A percentile compares a stretch with the other conserved stretches of the same genome.
phyloP scores from a whole-genome alignment of 441 rosid species.

The Brassica balearica region DNA sequence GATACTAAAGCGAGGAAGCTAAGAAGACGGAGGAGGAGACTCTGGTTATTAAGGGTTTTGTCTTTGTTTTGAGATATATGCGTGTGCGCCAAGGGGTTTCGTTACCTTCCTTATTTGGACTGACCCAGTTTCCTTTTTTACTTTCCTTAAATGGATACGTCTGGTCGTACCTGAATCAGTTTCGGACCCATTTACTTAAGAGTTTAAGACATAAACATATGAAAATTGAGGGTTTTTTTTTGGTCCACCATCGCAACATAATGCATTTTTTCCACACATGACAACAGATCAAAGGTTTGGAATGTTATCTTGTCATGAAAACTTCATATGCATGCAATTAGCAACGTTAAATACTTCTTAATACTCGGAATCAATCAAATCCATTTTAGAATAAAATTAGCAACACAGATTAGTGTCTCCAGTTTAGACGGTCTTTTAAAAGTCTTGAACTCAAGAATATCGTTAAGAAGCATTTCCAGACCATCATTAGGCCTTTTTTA shows the following conservation, averaged over 20 bases:
- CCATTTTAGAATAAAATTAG: background rate
- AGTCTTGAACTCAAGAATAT: background rate
- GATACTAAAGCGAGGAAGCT: background rate
- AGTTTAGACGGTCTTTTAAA: no score
- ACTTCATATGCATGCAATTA: background rate
- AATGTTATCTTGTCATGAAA: background rate
- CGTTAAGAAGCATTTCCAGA: slow-evolving; percentile 1
- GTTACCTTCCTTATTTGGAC: background rate
- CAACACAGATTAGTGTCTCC: background rate
- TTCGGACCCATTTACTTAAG: background rate
- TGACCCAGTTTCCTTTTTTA: background rate
- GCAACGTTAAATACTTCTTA: background rate
- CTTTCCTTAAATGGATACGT: background rate
- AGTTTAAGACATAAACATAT: background rate
- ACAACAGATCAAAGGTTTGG: background rate
- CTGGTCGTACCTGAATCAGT: background rate
- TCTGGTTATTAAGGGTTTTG: slow-evolving; percentile 2
- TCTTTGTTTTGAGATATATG: background rate
- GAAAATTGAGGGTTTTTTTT: background rate
- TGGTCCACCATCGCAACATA: background rate
- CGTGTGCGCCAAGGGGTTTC: slow-evolving; percentile 26
- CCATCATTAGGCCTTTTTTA: background rate
- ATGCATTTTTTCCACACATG: background rate
- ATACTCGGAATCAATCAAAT: background rate
- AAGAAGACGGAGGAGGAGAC: slow-evolving; percentile 10